Conservation (phyloP, 768 basidiomycete species). For the Collybiopsis luxurians region DNA sequence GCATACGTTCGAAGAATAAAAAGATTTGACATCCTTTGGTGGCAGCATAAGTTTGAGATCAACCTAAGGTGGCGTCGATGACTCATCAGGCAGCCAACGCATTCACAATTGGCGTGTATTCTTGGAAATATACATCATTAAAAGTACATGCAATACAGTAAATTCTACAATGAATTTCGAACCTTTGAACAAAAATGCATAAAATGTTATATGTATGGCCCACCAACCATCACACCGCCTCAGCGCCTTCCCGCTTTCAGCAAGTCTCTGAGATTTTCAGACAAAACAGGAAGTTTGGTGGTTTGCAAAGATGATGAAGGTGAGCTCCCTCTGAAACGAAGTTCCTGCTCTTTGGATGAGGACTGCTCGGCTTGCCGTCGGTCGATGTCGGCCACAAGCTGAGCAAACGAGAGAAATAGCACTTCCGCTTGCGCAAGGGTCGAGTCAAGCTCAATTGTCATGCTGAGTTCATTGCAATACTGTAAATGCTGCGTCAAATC, state of each 20-base stretch:
- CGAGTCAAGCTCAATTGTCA: conserved; percentile 95
- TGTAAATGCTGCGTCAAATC: conserved; percentile 21
- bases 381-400: conserved; percentile 87
- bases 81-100: too few species aligned
- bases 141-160: too few species aligned
- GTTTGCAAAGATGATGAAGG: conserved; percentile 18
- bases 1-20: conserved; percentile 66
- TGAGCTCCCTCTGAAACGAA: conserved; percentile 27
- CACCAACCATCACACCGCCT: background rate
- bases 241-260: conserved; percentile 42
- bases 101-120: too few species aligned
- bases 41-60: background rate
- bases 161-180: too few species aligned
- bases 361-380: conserved; percentile 64
- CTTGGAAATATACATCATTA: too few species aligned
- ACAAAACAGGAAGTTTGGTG: conserved; percentile 46
- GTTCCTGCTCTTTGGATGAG: conserved; percentile 19
- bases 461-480: conserved; percentile 94
- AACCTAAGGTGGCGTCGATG: background rate
- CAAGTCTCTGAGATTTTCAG: conserved; percentile 61
- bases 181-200: background rate
- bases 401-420: conserved; percentile 87
- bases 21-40: conserved; percentile 39
- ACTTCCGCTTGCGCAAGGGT: conserved; percentile 97
- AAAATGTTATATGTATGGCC: background rate